These are phyloP conservation scores for Rhodotorula sp. DNA, from an alignment of 1,284 basidiomycete species.

Conservation along the genomic window DNA sequence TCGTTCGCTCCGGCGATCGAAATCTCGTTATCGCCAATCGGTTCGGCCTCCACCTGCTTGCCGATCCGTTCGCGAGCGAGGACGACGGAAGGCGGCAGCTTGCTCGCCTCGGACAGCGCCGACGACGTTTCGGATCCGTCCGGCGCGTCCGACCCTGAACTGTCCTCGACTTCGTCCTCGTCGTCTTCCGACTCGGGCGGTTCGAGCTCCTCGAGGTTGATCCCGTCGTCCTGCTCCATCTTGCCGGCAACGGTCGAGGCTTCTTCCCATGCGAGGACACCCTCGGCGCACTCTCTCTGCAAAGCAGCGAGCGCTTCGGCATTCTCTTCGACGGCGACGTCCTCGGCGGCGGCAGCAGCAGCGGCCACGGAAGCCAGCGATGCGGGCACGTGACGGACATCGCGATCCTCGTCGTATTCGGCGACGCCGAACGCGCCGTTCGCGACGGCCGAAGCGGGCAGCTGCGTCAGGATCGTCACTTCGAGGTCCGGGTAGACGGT, in stretches of 20 bases:
- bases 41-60: neutral
- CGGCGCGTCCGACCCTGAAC: no score
- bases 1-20: constrained; percentile 5
- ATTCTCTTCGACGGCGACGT: neutral
- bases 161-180: neutral
- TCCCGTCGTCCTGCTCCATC: constrained; percentile 5
- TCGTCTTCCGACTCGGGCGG: neutral
- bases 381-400: neutral
- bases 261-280: neutral
- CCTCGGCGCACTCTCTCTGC: neutral
- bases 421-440: constrained; percentile 5
- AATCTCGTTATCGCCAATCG: constrained; percentile 19
- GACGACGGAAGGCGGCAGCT: neutral
- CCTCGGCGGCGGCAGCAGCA: neutral
- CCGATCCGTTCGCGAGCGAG: constrained; percentile 1
- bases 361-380: neutral
- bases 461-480: constrained; percentile 18
- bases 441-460: constrained; percentile 17
- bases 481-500: neutral
- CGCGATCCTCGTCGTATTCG: neutral
- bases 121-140: neutral
- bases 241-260: constrained; percentile 11
- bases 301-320: neutral
- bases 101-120: constrained; percentile 2
- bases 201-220: constrained; percentile 12